Base-by-base conservation (phyloP, 306 rosid genomes). In the Luffa aegyptiaca region DNA sequence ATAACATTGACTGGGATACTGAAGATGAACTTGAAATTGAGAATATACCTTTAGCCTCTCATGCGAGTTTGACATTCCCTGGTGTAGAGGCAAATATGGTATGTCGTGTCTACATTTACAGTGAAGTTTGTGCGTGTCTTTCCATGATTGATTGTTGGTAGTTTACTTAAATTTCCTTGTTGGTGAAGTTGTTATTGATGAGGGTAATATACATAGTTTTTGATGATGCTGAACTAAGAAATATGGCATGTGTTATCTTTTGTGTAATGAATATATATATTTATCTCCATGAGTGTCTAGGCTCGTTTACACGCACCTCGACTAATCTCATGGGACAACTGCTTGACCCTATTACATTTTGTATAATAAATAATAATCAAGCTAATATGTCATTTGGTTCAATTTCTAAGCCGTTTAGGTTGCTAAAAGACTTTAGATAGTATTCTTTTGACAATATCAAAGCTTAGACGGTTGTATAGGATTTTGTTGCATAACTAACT, bases 21-120 rank as follows among this genome's bases (percentile, higher is more conserved):
- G 98, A 94, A 10, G 98, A 94, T 46, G 98, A 94, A 83, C 86
- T 81, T 39, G 98, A 94, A 84, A 91, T 90, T 86, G 91, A 87
- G 37, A 84, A 88, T 80, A 84, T 87, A 69, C 61, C 85, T 39
- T 81, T 90, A 13, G 81, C 92, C 41, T 81, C 96, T 7, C 83
- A 85, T 77, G 80, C 85, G 72, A 57, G 81, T 86, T 84, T 88
- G 84, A 59, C 86, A 44, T 83, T 82, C 79, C 87, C 90, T 56
- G 80, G 81, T 82, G 88, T 90, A 59, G 88, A 81, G 39, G 80
- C 88, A 37, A 31, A 75, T 75, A 55, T 79, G 39, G 88, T 85
- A 65, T 18, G 63, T 36, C 61, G 36, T 18, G 63, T 75, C 62
- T 17, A 75, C 10, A 35, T 75, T 51, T 75, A 35, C 53, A 3